Base-by-base conservation (phyloP, 257 asterid genomes). In the Penstemon barbatus region DNA sequence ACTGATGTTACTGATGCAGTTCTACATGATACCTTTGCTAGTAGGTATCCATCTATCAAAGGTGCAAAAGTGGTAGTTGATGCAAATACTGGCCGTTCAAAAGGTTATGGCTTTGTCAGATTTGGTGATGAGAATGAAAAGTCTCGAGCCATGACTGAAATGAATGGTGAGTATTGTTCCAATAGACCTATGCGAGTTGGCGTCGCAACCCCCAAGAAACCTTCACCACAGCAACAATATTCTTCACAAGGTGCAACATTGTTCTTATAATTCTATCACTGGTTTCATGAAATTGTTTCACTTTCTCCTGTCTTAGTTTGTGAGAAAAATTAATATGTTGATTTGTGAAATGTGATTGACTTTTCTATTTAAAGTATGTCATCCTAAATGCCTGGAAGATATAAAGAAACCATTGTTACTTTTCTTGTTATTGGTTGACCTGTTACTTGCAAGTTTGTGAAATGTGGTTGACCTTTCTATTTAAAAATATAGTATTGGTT, bases 81-180 rank as follows among this genome's bases (percentile, higher is more conserved):
- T 85, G 48, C 84, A 44, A 84, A 75, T 65, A 84, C 92, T 33
- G 96, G 97, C 9, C 93, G 95, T 56, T 71, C 95, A n/a, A 91
- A 89, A 76, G 96, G 97, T 57, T 91, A 87, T 78, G 97, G 96
- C 50, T 91, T 91, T 85, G 97, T 91, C 50, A 87, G 91, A 82
- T 91, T 91, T 71, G 86, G 82, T 48, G 96, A 91, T 81, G 97
- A 89, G 79, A 87, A 66, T 74, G 96, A 89, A 75, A 85, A 82
- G 83, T 68, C 91, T 33, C 80, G 63, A 56, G 96, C 97, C 41
- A 83, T 91, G 85, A 78, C 87, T 53, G 97, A 91, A 74, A 91
- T 91, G 97, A 87, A 91, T 73, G 97, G 97, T 18, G 86, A 51
- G 68, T 76, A 74, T 63, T 91, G 97, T 76, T 91, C 95, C 15